Percentiles rank a stretch among this genome's conserved stretches.
These are phyloP conservation scores for Gossypium lobatum DNA, from an alignment of 441 rosid genomes.

Conservation along the genomic window DNA sequence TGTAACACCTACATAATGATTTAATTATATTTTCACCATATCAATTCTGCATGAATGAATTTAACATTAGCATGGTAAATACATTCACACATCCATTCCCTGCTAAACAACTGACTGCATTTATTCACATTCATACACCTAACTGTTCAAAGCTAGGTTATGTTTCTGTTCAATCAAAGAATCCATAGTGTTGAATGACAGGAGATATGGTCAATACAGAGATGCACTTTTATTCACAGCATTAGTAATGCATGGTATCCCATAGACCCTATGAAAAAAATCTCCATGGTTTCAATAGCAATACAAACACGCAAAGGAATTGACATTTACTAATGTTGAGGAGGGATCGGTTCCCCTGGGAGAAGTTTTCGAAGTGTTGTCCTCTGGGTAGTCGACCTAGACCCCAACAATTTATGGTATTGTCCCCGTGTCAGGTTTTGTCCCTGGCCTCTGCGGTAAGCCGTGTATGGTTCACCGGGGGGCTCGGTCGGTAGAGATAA, in stretches of 20 bases:
- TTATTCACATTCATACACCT: not conserved
- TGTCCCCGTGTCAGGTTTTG: no score
- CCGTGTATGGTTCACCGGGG: no score
- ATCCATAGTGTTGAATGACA: not conserved
- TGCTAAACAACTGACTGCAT: not conserved
- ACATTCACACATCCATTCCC: not conserved
- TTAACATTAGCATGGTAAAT: not conserved
- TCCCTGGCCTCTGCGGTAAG: no score
- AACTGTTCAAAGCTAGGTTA: not conserved
- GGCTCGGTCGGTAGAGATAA: no score
- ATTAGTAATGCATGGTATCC: not conserved
- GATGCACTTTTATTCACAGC: not conserved
- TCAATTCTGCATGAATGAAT: not conserved
- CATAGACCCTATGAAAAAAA: not conserved
- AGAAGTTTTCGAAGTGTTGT: no score
- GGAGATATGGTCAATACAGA: not conserved
- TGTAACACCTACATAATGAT: conserved; percentile 45
- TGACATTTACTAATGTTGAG: not conserved
- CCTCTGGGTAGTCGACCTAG: no score
- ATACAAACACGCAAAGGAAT: not conserved
- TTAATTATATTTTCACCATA: not conserved
- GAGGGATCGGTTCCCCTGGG: no score
- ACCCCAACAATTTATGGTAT: no score
- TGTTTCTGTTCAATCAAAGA: not conserved
- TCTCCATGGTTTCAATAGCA: not conserved